Conservation (phyloP, 2,329 filamentous ascomycete genomes). For the Lecanoromycetidae sp. region DNA sequence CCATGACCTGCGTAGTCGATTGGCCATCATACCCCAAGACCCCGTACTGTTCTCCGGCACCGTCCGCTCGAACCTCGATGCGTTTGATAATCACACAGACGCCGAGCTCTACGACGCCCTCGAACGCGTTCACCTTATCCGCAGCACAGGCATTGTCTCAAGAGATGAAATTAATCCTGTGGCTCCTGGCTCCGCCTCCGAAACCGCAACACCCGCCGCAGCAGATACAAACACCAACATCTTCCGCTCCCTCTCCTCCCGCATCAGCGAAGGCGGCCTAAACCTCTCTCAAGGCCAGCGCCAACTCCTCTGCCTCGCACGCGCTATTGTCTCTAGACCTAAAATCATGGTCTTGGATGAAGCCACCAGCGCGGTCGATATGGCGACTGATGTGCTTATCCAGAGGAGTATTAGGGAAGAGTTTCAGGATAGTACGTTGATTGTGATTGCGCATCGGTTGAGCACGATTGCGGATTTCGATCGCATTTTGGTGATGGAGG, state of each 20-base stretch:
- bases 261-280: slow-evolving; percentile 58
- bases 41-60: slow-evolving; percentile 73
- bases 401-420: slow-evolving; percentile 62
- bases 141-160: slow-evolving; percentile 24
- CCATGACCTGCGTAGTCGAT: slow-evolving; percentile 55
- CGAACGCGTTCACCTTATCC: slow-evolving; percentile 55
- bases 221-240: slow-evolving; percentile 46
- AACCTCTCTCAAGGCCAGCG: slow-evolving; percentile 67
- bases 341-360: slow-evolving; percentile 73
- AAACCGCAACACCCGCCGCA: slow-evolving; percentile 17
- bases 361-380: slow-evolving; percentile 67
- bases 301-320: slow-evolving; percentile 62
- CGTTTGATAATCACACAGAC: slow-evolving; percentile 59
- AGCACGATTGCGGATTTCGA: slow-evolving; percentile 70
- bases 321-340: slow-evolving; percentile 58
- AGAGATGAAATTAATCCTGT: slow-evolving; percentile 11
- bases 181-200: slow-evolving; percentile 6
- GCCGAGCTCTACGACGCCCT: slow-evolving; percentile 57
- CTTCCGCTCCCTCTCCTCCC: slow-evolving; percentile 50
- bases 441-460: slow-evolving; percentile 65
- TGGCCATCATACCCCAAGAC: slow-evolving; percentile 75
- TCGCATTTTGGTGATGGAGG: slow-evolving; percentile 57
- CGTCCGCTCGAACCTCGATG: slow-evolving; percentile 63
- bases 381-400: slow-evolving; percentile 62
- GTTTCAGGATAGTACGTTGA: slow-evolving; percentile 54